These are phyloP conservation scores for Lactarius tabidus DNA, from an alignment of 768 basidiomycete species.

Conservation along the genomic window DNA sequence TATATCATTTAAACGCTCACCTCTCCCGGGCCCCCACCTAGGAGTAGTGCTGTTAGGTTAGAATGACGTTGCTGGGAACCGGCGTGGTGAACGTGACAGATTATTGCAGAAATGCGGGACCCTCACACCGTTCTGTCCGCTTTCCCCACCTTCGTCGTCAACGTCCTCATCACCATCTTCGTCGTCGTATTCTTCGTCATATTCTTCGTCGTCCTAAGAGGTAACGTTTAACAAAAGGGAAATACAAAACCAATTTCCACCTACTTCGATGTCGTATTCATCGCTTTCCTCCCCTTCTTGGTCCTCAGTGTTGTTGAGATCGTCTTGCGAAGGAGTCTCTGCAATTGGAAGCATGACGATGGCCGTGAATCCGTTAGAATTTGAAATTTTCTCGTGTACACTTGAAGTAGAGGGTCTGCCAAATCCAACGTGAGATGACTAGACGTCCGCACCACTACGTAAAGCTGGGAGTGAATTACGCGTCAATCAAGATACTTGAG, in stretches of 20 bases:
- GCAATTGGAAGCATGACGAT: constrained; percentile 7
- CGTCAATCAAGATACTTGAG: background rate
- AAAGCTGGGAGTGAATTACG: background rate
- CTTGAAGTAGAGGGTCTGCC: constrained; percentile 7
- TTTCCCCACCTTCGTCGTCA: constrained; percentile 5
- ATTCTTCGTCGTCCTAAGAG: constrained; percentile 13
- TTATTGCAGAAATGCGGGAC: background rate
- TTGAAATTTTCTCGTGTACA: background rate
- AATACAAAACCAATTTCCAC: background rate
- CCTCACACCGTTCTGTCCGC: constrained; percentile 17
- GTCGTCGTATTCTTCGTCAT: background rate
- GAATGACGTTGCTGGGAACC: background rate
- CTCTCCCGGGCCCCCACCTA: background rate
- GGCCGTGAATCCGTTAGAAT: background rate
- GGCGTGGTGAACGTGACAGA: background rate
- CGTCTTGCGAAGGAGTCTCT: background rate
- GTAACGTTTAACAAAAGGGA: background rate
- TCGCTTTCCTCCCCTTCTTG: constrained; percentile 19
- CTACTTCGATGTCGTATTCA: constrained; percentile 18
- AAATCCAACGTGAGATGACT: constrained; percentile 13
- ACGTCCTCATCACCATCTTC: no score
- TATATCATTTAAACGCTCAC: background rate
- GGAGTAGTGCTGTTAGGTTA: constrained; percentile 15
- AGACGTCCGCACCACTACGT: constrained; percentile 10
- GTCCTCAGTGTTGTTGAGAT: background rate